phyloP scores from a whole-genome alignment of 805 yeast species.

The Nakazawaea sp. region DNA sequence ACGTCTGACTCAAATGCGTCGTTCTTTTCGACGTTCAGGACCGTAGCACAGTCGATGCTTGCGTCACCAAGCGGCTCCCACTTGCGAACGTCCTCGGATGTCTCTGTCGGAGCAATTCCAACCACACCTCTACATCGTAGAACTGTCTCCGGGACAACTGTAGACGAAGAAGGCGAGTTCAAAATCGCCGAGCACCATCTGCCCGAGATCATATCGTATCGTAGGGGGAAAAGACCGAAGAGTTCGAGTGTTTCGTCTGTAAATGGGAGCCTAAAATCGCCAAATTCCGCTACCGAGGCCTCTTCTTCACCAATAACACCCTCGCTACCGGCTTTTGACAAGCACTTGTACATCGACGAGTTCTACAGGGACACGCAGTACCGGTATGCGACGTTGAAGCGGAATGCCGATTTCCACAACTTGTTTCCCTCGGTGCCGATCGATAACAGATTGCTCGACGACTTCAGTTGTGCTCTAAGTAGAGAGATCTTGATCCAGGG shows the following conservation, averaged over 20 bases:
- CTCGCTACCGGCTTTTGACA: slow-evolving; percentile 20
- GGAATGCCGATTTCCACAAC: slow-evolving; percentile 73
- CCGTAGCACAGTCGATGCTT: slow-evolving; percentile 8
- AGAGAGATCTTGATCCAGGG: slow-evolving; percentile 87
- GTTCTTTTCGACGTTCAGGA: slow-evolving; percentile 5
- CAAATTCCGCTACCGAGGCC: slow-evolving; percentile 10
- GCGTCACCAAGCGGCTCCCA: slow-evolving; percentile 7
- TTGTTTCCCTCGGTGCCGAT: slow-evolving; percentile 61
- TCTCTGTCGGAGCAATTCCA: not conserved
- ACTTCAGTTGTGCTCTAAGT: slow-evolving; percentile 84
- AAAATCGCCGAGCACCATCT: slow-evolving; percentile 16
- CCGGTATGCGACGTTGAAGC: slow-evolving; percentile 54
- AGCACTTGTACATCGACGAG: slow-evolving; percentile 49
- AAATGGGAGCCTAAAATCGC: slow-evolving; percentile 15
- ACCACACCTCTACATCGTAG: slow-evolving; percentile 22
- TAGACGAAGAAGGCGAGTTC: slow-evolving; percentile 14
- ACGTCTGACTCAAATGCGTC: slow-evolving; percentile 6
- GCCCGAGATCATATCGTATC: slow-evolving; percentile 23
- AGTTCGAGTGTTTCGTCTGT: slow-evolving; percentile 15
- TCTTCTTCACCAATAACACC: slow-evolving; percentile 11
- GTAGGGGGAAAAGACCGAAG: slow-evolving; percentile 18
- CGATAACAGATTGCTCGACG: slow-evolving; percentile 73
- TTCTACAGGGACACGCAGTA: slow-evolving; percentile 50
- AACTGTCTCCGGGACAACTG: slow-evolving; percentile 23
- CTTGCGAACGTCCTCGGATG: not conserved